Base-by-base conservation (phyloP, 106 monocot species). In the Dendrobium catenatum region DNA sequence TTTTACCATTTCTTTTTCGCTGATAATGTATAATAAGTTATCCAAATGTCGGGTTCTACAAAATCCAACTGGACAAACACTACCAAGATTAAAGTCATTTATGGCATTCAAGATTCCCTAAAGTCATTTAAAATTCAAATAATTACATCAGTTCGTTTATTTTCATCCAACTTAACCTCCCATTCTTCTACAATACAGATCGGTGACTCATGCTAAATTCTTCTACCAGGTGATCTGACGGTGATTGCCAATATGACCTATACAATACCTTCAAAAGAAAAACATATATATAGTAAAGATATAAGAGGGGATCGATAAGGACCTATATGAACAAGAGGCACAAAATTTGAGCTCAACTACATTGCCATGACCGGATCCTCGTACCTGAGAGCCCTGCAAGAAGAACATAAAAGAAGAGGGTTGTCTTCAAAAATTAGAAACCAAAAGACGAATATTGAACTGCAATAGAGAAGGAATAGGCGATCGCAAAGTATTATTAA, bases 321-420 rank as follows among this genome's bases (percentile, higher is more conserved):
- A 98, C 98, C 85, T 89, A 80, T 95, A 98, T 40, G 98, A 98
- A 80, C 98, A 98, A 15, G 98, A 92, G 55, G 83, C 84, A 81
- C 98, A 98, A 85, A 95, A 98, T 66, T 89, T 94, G 68, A 98
- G 73, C 61, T 89, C 87, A 80, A 98, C 83, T 19, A 83, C 85
- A 15, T 68, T 83, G 74, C 89, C 94, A 70, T 89, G 87, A 24
- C 85, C 92, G 22, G 68, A 26, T 37, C 90, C 97, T 78, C 84
- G 77, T 56, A 86, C 75, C 77, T 84, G 83, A 84, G 83, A 46
- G 17, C 79, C 79, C 88, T 86, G 76, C 85, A 48, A 42, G 19
- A 41, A 46, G 15, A 79, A 47, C 48, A 16, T 4, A 42, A n/a
- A 66, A 11, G 3, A 2, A 20, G 17, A 68, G 27, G 59, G 27